A percentile compares a stretch with the other conserved stretches of the same genome.
Conservation (phyloP, 1,284 basidiomycete genomes). For the Mycosarcoma maydis region DNA sequence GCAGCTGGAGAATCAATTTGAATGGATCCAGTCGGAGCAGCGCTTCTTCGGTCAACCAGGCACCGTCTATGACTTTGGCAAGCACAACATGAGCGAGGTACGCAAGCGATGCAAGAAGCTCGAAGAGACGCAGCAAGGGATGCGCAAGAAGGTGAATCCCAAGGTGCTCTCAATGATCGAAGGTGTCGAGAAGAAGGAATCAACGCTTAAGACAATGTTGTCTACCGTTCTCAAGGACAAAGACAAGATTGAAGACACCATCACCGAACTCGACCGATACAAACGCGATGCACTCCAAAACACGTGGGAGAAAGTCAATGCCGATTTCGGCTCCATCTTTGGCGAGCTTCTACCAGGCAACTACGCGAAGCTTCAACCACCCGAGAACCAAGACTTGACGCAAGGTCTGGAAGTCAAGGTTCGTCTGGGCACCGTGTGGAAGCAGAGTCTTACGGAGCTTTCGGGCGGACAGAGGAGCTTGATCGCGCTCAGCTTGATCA, state of each 20-base stretch:
- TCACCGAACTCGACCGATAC: constrained; percentile 90
- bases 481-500: constrained; percentile 95
- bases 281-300: constrained; percentile 91
- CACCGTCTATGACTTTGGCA: constrained; percentile 83
- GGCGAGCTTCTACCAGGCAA: constrained; percentile 95
- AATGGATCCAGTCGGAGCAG: constrained; percentile 89
- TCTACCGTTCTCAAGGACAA: constrained; percentile 90
- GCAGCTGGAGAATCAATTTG: constrained; percentile 79
- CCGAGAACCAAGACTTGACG: constrained; percentile 90
- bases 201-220: constrained; percentile 86
- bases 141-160: constrained; percentile 94
- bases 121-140: constrained; percentile 80
- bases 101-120: constrained; percentile 79
- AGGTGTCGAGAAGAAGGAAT: constrained; percentile 95
- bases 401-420: constrained; percentile 98
- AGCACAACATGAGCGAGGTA: constrained; percentile 76
- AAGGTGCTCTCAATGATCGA: constrained; percentile 98
- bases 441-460: constrained; percentile 93
- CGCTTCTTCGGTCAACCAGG: constrained; percentile 82
- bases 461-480: constrained; percentile 96
- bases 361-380: constrained; percentile 92
- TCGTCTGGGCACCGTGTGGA: constrained; percentile 92
- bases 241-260: constrained; percentile 93
- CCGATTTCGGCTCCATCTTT: constrained; percentile 95
- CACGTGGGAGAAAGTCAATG: constrained; percentile 94